Percentiles rank a stretch among this genome's conserved stretches.
phyloP scores from a whole-genome alignment of 2,329 filamentous ascomycete genomes.

The Monosporascus sp. region DNA sequence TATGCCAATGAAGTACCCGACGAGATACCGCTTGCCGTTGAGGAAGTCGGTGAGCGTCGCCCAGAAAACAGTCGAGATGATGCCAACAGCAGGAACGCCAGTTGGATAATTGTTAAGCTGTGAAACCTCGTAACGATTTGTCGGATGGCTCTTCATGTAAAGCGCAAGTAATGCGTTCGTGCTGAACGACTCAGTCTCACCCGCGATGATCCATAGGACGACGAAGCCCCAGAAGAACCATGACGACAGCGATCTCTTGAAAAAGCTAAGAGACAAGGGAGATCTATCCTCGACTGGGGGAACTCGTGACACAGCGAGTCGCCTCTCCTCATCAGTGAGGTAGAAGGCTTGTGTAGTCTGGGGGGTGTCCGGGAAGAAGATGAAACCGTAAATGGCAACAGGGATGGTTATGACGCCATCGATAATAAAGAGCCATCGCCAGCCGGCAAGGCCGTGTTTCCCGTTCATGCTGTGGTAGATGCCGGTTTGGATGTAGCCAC shows the following conservation, averaged over 20 bases:
- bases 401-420: constrained; percentile 54
- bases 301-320: constrained; percentile 36
- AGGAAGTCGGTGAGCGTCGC: constrained; percentile 63
- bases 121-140: constrained; percentile 36
- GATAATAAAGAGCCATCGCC: constrained; percentile 48
- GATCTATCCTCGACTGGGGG: constrained; percentile 33
- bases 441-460: constrained; percentile 44
- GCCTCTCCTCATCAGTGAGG: constrained; percentile 32
- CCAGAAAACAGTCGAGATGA: constrained; percentile 62
- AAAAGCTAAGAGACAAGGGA: constrained; percentile 44
- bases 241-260: constrained; percentile 50
- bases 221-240: constrained; percentile 66
- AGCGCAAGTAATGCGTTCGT: constrained; percentile 54
- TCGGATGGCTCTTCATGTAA: constrained; percentile 45
- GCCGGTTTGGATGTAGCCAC: constrained; percentile 57
- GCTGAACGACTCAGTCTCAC: constrained; percentile 67
- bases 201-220: constrained; percentile 64
- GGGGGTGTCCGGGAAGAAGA: constrained; percentile 51
- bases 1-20: constrained; percentile 62
- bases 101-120: constrained; percentile 55
- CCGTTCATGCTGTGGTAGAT: constrained; percentile 42
- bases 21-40: constrained; percentile 58
- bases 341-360: constrained; percentile 45
- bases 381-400: constrained; percentile 49
- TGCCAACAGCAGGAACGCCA: constrained; percentile 52